phyloP scores from a whole-genome alignment of 2,329 filamentous ascomycete species.

The Fusarium coicis region DNA sequence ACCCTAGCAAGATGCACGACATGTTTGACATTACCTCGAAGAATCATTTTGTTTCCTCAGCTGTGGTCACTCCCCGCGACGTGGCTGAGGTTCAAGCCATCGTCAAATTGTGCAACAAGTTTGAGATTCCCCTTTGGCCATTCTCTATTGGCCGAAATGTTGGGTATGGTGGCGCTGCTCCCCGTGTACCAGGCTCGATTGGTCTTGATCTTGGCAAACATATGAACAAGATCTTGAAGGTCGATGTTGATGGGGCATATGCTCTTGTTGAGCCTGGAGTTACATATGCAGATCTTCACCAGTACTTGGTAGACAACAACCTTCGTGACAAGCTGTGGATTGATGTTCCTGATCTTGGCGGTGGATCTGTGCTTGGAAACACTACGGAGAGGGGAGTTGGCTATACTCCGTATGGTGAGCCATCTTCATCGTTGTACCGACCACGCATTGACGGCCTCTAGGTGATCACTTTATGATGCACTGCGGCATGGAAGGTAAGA shows the following conservation, averaged over 20 bases:
- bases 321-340: slow-evolving; percentile 30
- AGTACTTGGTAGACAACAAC: slow-evolving; percentile 25
- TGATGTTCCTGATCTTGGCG: slow-evolving; percentile 33
- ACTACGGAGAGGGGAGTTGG: slow-evolving; percentile 32
- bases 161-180: slow-evolving; percentile 30
- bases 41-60: slow-evolving; percentile 31
- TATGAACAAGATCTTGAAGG: slow-evolving; percentile 31
- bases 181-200: slow-evolving; percentile 25
- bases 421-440: accelerated
- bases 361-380: slow-evolving; percentile 32
- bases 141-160: slow-evolving; percentile 35
- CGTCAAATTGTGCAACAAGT: slow-evolving; percentile 22
- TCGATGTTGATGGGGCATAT: slow-evolving; percentile 28
- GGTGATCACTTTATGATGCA: slow-evolving; percentile 37
- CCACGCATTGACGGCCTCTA: not conserved
- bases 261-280: slow-evolving; percentile 32
- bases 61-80: slow-evolving; percentile 22
- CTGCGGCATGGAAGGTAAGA: slow-evolving; percentile 31
- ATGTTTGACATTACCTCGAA: slow-evolving; percentile 32
- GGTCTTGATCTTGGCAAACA: slow-evolving; percentile 23
- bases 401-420: slow-evolving; percentile 32
- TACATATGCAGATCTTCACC: slow-evolving; percentile 25
- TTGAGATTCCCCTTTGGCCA: slow-evolving; percentile 34
- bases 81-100: slow-evolving; percentile 29
- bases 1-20: slow-evolving; percentile 33